Evolutionary conservation across 1,139 yeast species (phyloP).

Genomic region (Suhomyces wounanorum): DNA sequence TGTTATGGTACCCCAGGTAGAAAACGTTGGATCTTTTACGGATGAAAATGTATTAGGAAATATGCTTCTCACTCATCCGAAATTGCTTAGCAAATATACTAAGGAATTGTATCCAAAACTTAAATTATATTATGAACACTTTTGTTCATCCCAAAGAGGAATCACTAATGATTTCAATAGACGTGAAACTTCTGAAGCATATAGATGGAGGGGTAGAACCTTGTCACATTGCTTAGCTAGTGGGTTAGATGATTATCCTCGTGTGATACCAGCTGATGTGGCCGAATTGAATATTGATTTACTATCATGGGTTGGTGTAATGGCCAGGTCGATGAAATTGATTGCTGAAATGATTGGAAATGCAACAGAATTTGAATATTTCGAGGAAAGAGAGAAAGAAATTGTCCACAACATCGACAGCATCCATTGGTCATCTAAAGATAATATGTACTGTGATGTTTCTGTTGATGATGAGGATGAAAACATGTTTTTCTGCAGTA

Average conservation of each 20-base stretch:
- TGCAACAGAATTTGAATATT: slow-evolving; percentile 57
- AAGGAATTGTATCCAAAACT: slow-evolving; percentile 72
- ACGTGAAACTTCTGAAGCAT: slow-evolving; percentile 59
- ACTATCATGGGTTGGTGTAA: slow-evolving; percentile 89
- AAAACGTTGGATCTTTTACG: slow-evolving; percentile 16
- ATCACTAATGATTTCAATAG: slow-evolving; percentile 73
- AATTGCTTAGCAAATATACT: slow-evolving; percentile 63
- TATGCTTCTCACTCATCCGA: slow-evolving; percentile 59
- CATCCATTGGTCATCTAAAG: slow-evolving; percentile 76
- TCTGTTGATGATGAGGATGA: slow-evolving; percentile 75
- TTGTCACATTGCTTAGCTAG: slow-evolving; percentile 83
- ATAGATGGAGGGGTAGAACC: slow-evolving; percentile 94
- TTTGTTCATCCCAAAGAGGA: slow-evolving; percentile 79
- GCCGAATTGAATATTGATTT: slow-evolving; percentile 92
- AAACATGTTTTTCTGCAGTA: slow-evolving; percentile 70
- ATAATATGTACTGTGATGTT: slow-evolving; percentile 78
- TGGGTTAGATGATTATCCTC: slow-evolving; percentile 95
- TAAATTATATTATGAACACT: slow-evolving; percentile 81
- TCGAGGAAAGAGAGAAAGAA: slow-evolving; percentile 53
- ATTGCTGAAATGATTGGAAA: slow-evolving; percentile 69
- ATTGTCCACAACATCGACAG: slow-evolving; percentile 65
- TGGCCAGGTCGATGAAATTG: slow-evolving; percentile 79
- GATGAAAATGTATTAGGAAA: slow-evolving; percentile 40
- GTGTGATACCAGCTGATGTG: slow-evolving; percentile 76
- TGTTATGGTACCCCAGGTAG: slow-evolving; percentile 26